Evolutionary conservation across 1,284 basidiomycete species (phyloP), one percentile per base, ranked within the genome.

Genomic region (Ustilago nuda): DNA sequence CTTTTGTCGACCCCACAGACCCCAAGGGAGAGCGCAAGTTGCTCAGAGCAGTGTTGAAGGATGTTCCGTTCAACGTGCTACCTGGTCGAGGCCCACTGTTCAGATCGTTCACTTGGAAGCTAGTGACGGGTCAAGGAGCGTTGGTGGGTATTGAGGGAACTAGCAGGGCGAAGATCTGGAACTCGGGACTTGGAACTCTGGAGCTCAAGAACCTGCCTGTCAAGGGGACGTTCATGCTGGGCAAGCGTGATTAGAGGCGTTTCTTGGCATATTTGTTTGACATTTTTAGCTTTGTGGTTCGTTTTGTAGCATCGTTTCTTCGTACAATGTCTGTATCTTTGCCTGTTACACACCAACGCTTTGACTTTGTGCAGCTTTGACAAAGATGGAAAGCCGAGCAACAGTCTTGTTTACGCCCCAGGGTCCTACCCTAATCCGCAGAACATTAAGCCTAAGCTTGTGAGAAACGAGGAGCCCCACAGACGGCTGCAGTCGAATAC

Each of bases 101-200:
- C 65, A 71, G 79, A n/a, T 65, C 66, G 53, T 83, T 80, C 53
- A 79, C 76, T 11, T 82, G 82, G 80, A 81, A 78, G 72, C 54
- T 83, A 6, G 48, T 83, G 15, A 82, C 80, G 11, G 82, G 80
- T 41, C 76, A 82, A 48, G 82, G 82, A 3, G 80, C 80, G 8
- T 39, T 75, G 66, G 78, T 80, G 39, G 82, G 82, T 43, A 80
- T 83, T 30, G 79, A 83, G 53, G 82, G 82, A 2, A 70, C 53
- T 13, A 74, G 75, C 46, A 63, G 68, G 17, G 82, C 79, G 48
- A 79, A 78, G 77, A 82, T 83, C 61, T 82, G 80, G 82, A 83
- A 83, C 55, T 71, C 68, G 48, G 82, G 82, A 12, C 61, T 83
- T 27, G 82, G 82, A 2, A 45, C 64, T 33, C 56, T 83, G 56